Percentiles rank a stretch among this genome's conserved stretches.
phyloP scores from a whole-genome alignment of 1,284 basidiomycete genomes.

The Phlebopus sp. region DNA sequence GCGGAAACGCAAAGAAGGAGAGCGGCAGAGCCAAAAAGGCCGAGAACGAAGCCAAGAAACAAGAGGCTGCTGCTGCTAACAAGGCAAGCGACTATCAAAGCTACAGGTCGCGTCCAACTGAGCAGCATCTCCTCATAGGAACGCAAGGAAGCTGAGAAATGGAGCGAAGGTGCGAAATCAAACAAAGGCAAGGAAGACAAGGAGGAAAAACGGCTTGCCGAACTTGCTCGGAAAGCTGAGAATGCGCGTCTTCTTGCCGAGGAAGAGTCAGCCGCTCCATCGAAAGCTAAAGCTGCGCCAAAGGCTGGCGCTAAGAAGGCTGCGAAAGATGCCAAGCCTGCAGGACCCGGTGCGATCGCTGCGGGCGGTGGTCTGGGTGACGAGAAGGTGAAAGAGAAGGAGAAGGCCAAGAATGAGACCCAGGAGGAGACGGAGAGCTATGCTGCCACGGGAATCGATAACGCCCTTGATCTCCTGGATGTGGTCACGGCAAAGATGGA shows the following conservation, averaged over 20 bases:
- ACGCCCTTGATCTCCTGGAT: slow-evolving; percentile 87
- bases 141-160: slow-evolving; percentile 74
- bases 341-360: slow-evolving; percentile 74
- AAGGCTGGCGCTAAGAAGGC: slow-evolving; percentile 66
- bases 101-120: slow-evolving; percentile 3
- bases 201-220: slow-evolving; percentile 73
- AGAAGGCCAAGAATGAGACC: slow-evolving; percentile 23
- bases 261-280: slow-evolving; percentile 71
- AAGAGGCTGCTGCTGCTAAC: slow-evolving; percentile 54
- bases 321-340: slow-evolving; percentile 50
- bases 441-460: slow-evolving; percentile 86
- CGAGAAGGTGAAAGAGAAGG: slow-evolving; percentile 29
- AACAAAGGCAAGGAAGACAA: slow-evolving; percentile 70
- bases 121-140: slow-evolving; percentile 46
- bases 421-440: slow-evolving; percentile 62
- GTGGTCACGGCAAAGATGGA: slow-evolving; percentile 91
- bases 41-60: slow-evolving; percentile 84
- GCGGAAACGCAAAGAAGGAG: slow-evolving; percentile 88
- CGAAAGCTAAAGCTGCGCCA: slow-evolving; percentile 64
- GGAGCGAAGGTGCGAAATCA: slow-evolving; percentile 68
- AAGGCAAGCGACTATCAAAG: slow-evolving; percentile 41
- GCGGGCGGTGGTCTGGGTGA: slow-evolving; percentile 53
- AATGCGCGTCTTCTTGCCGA: slow-evolving; percentile 76
- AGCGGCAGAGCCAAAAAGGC: slow-evolving; percentile 87
- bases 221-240: slow-evolving; percentile 74